Conservation (phyloP, 768 basidiomycete genomes). For the Boletellus ananiceps region DNA sequence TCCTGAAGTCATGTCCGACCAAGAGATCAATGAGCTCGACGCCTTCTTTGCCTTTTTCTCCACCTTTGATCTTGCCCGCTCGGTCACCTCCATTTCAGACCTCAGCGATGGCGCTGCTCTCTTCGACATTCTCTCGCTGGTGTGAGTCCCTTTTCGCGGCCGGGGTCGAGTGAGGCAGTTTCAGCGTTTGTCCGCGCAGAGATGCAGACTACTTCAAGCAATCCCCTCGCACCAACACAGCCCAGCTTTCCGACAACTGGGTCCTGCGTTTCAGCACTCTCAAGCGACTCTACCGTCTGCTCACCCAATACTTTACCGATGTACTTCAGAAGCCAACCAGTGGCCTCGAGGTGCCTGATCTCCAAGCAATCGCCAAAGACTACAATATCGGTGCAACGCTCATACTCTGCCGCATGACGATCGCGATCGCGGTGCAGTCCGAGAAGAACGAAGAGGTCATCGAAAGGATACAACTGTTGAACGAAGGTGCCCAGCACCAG, state of each 20-base stretch:
- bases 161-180: neutral
- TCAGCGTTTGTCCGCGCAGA: conserved; percentile 36
- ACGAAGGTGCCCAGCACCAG: conserved; percentile 79
- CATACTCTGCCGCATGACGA: conserved; percentile 72
- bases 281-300: conserved; percentile 81
- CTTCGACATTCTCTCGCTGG: conserved; percentile 66
- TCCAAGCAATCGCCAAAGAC: conserved; percentile 82
- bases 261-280: conserved; percentile 78
- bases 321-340: conserved; percentile 76
- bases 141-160: conserved; percentile 47
- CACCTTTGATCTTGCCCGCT: conserved; percentile 62
- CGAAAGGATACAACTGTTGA: conserved; percentile 79
- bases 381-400: conserved; percentile 60
- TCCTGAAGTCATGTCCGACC: conserved; percentile 32
- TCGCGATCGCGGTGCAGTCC: conserved; percentile 86
- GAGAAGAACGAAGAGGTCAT: conserved; percentile 87
- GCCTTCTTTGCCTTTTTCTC: conserved; percentile 81
- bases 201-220: conserved; percentile 77
- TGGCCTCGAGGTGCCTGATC: conserved; percentile 79
- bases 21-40: conserved; percentile 58
- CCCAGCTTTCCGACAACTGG: conserved; percentile 81
- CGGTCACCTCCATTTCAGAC: conserved; percentile 60
- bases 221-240: conserved; percentile 48
- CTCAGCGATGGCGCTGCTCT: conserved; percentile 78
- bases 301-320: conserved; percentile 85